phyloP scores from a whole-genome alignment of 257 asterid species.

The Knoxia roxburghii region DNA sequence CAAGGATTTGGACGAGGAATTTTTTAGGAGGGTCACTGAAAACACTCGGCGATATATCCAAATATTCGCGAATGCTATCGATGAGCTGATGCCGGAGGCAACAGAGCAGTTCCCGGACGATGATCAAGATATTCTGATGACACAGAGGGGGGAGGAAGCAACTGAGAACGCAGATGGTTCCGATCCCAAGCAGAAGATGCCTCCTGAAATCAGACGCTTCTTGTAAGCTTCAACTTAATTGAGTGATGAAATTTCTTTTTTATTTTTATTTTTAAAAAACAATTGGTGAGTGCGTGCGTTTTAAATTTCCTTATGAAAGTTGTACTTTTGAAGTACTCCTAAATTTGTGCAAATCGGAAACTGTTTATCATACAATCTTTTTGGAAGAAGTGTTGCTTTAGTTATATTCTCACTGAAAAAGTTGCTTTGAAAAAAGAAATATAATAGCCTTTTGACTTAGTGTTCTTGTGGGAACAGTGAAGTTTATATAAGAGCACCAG shows the following conservation, averaged over 20 bases:
- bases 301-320: too few relatives aligned
- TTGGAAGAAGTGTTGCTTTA: too few relatives aligned
- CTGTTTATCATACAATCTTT: too few relatives aligned
- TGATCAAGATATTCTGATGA: constrained; percentile 76
- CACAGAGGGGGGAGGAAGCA: constrained; percentile 69
- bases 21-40: constrained; percentile 66
- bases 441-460: constrained; percentile 12
- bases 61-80: constrained; percentile 74
- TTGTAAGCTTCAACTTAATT: constrained; percentile 47
- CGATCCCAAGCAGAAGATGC: constrained; percentile 77
- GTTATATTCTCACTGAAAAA: too few relatives aligned
- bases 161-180: constrained; percentile 59
- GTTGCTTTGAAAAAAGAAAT: not conserved
- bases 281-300: too few relatives aligned
- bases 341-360: too few relatives aligned
- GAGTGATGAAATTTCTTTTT: not conserved
- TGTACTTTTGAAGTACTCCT: too few relatives aligned
- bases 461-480: constrained; percentile 55
- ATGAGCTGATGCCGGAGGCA: constrained; percentile 89
- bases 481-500: constrained; percentile 76
- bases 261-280: not conserved
- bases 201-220: constrained; percentile 77
- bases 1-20: constrained; percentile 84
- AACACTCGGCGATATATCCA: constrained; percentile 77
- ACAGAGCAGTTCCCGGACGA: constrained; percentile 85